Evolutionary conservation across 768 basidiomycete species (phyloP).

Genomic region (Podaxis sp.): DNA sequence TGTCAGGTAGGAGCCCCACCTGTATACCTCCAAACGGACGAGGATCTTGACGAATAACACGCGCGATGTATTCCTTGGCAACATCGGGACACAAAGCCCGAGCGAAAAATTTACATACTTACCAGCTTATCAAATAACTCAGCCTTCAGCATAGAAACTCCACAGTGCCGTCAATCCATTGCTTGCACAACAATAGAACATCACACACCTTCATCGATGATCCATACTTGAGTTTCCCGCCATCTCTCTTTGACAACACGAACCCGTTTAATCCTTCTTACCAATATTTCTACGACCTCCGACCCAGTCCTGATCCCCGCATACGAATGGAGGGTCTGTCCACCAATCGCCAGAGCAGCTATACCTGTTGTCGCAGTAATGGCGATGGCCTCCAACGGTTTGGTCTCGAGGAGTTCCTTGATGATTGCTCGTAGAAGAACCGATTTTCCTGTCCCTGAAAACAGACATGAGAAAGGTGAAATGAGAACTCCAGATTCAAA

Average conservation of each 20-base stretch:
- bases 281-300: conserved; percentile 42
- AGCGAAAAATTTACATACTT: conserved; percentile 14
- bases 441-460: conserved; percentile 68
- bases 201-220: conserved; percentile 70
- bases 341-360: conserved; percentile 71
- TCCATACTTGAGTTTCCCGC: conserved; percentile 49
- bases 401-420: conserved; percentile 29
- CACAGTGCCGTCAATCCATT: not conserved
- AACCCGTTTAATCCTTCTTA: conserved; percentile 29
- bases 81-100: conserved; percentile 24
- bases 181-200: not conserved
- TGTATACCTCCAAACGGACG: conserved; percentile 72
- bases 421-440: conserved; percentile 68
- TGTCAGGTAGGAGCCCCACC: conserved; percentile 26
- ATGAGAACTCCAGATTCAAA: not conserved
- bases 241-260: conserved; percentile 40
- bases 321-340: conserved; percentile 65
- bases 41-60: conserved; percentile 37
- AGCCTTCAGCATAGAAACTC: conserved; percentile 79
- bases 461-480: conserved; percentile 2
- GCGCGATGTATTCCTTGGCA: conserved; percentile 37
- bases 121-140: conserved; percentile 70
- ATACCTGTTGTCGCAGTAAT: conserved; percentile 68
- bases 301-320: conserved; percentile 65
- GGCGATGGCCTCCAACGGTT: conserved; percentile 34